Percentiles rank a stretch among this genome's conserved stretches.
Evolutionary conservation across 2,329 filamentous ascomycete species (phyloP).

Genomic region (Kalmusia sp.): DNA sequence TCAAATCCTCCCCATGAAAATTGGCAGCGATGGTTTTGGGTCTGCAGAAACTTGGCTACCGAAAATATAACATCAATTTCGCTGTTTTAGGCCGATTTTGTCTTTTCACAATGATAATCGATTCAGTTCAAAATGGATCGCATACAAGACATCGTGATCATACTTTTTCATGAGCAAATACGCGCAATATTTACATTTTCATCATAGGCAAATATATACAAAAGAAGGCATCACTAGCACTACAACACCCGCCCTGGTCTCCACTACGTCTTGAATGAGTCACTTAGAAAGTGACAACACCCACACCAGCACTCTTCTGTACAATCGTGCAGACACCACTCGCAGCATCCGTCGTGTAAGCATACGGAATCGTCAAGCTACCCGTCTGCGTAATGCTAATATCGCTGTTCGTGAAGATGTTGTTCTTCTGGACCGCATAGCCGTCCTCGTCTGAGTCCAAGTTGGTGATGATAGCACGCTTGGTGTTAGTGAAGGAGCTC

Average conservation of each 20-base stretch:
- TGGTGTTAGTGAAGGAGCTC: constrained; percentile 63
- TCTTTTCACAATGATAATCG: too few species aligned
- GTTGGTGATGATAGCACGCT: constrained; percentile 63
- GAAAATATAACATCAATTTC: too few species aligned
- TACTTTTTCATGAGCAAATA: too few species aligned
- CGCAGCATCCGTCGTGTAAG: constrained; percentile 51
- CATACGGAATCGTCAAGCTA: constrained; percentile 61
- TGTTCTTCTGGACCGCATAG: constrained; percentile 55
- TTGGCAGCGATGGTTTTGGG: too few species aligned
- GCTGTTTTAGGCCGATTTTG: too few species aligned
- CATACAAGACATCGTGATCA: too few species aligned
- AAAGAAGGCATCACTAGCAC: background rate
- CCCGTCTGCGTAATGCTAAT: constrained; percentile 57
- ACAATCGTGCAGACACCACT: constrained; percentile 34
- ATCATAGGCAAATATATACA: constrained; percentile 1
- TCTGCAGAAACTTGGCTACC: too few species aligned
- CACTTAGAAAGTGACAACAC: constrained; percentile 38
- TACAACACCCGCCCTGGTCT: too few species aligned
- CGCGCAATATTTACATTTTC: too few species aligned
- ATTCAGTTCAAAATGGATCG: too few species aligned
- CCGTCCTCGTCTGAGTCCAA: constrained; percentile 63
- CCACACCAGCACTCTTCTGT: constrained; percentile 37
- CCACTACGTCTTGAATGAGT: background rate
- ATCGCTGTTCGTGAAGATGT: constrained; percentile 49
- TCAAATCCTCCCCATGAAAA: too few species aligned